A percentile compares a stretch with the other conserved stretches of the same genome.
These are phyloP conservation scores for Pochonia chlamydosporia DNA, from an alignment of 2,329 filamentous ascomycete genomes.

Conservation along the genomic window DNA sequence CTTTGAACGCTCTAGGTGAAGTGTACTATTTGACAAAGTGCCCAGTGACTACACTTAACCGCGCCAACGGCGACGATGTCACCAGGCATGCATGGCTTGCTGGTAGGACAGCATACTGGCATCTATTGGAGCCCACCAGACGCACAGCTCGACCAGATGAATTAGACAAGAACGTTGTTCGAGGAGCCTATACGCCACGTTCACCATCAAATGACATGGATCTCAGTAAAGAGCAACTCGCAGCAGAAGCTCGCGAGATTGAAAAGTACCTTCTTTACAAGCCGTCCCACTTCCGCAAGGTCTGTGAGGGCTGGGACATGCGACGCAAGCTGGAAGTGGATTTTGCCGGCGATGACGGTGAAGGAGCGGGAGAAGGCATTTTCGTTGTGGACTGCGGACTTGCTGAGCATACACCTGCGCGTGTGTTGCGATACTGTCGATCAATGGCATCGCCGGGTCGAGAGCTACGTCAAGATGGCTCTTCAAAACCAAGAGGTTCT, in stretches of 20 bases:
- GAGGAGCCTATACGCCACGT: conserved; percentile 74
- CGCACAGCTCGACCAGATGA: conserved; percentile 68
- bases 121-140: conserved; percentile 70
- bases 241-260: conserved; percentile 75
- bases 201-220: conserved; percentile 71
- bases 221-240: conserved; percentile 63
- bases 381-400: conserved; percentile 69
- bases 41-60: conserved; percentile 50
- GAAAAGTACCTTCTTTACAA: conserved; percentile 67
- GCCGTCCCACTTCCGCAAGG: conserved; percentile 71
- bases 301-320: conserved; percentile 91
- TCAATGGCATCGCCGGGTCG: conserved; percentile 16
- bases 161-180: conserved; percentile 59
- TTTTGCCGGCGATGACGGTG: conserved; percentile 76
- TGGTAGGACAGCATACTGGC: conserved; percentile 75
- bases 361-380: conserved; percentile 69
- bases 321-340: conserved; percentile 78
- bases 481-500: not conserved
- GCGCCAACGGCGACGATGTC: conserved; percentile 45
- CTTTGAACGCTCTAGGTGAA: conserved; percentile 90
- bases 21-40: conserved; percentile 76
- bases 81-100: conserved; percentile 72
- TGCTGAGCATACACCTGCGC: conserved; percentile 46
- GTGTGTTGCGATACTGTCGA: conserved; percentile 39
- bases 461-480: conserved; percentile 6